Conservation (phyloP, 148 eudicot genomes). For the Tetragonia tetragonoides region DNA sequence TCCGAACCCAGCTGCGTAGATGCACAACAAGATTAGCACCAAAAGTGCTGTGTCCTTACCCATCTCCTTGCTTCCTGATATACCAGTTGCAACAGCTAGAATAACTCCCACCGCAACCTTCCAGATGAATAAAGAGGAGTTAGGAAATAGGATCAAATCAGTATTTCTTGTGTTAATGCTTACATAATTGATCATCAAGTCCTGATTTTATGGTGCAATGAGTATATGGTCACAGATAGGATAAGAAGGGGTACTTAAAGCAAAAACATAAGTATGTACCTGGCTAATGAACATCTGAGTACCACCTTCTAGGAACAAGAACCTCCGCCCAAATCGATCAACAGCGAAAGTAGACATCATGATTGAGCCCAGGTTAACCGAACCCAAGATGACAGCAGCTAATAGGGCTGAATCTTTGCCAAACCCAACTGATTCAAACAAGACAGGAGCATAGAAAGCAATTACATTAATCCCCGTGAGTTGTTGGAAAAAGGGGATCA, state of each 20-base stretch:
- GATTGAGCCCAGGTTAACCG: slow-evolving; percentile 39
- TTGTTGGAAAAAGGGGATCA: slow-evolving; percentile 47
- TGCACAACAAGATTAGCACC: slow-evolving; percentile 52
- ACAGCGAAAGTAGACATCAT: slow-evolving; percentile 40
- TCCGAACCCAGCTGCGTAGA: slow-evolving; percentile 61
- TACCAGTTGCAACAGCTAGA: slow-evolving; percentile 39
- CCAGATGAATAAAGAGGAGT: background rate
- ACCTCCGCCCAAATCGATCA: slow-evolving; percentile 49
- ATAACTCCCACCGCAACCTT: slow-evolving; percentile 45
- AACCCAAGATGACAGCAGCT: slow-evolving; percentile 49
- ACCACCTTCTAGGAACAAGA: slow-evolving; percentile 53
- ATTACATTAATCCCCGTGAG: slow-evolving; percentile 48
- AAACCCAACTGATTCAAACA: slow-evolving; percentile 50
- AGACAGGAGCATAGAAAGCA: slow-evolving; percentile 56
- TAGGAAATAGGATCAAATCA: background rate
- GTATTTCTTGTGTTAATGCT: background rate
- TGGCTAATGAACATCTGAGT: slow-evolving; percentile 37
- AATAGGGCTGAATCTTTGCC: slow-evolving; percentile 39
- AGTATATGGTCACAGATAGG: background rate
- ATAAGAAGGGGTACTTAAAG: too few species aligned
- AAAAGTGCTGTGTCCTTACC: slow-evolving; percentile 31
- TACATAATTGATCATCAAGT: too few species aligned
- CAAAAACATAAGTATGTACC: slow-evolving; percentile 21
- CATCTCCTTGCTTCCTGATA: slow-evolving; percentile 41
- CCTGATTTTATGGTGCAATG: background rate